A percentile compares a stretch with the other conserved stretches of the same genome.
Conservation (phyloP, 2,329 filamentous ascomycete genomes). For the Fusarium burgessii region DNA sequence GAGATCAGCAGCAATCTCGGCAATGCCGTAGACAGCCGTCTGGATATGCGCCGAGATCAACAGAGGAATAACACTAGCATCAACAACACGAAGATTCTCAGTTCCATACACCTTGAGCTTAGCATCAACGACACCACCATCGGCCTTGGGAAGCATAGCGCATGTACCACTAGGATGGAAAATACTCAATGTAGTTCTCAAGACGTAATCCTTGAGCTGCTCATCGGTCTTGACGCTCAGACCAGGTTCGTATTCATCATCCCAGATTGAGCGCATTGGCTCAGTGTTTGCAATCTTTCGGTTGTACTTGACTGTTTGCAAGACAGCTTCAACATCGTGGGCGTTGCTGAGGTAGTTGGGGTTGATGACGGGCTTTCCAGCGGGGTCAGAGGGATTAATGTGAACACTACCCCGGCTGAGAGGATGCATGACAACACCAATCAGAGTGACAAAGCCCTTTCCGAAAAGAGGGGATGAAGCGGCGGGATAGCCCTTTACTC, state of each 20-base stretch:
- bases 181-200: slow-evolving; percentile 37
- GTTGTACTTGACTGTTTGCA: slow-evolving; percentile 49
- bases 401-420: slow-evolving; percentile 54
- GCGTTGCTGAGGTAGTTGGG: slow-evolving; percentile 45
- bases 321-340: slow-evolving; percentile 49
- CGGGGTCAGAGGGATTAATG: slow-evolving; percentile 32
- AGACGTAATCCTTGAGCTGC: slow-evolving; percentile 30
- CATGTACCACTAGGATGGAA: slow-evolving; percentile 59
- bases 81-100: slow-evolving; percentile 60
- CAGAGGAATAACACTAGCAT: slow-evolving; percentile 64
- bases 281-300: slow-evolving; percentile 49
- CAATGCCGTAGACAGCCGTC: slow-evolving; percentile 65
- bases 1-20: slow-evolving; percentile 57
- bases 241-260: slow-evolving; percentile 51
- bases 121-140: slow-evolving; percentile 60
- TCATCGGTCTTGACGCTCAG: slow-evolving; percentile 36
- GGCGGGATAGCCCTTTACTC: slow-evolving; percentile 47
- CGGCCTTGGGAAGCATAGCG: slow-evolving; percentile 59
- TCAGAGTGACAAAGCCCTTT: slow-evolving; percentile 58
- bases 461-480: slow-evolving; percentile 40
- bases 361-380: slow-evolving; percentile 40
- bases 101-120: slow-evolving; percentile 61
- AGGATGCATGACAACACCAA: slow-evolving; percentile 70
- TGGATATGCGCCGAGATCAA: slow-evolving; percentile 62
- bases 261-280: slow-evolving; percentile 50